A percentile compares a stretch with the other conserved stretches of the same genome.
Conservation (phyloP, 148 eudicot genomes). For the Cornus suecica region DNA sequence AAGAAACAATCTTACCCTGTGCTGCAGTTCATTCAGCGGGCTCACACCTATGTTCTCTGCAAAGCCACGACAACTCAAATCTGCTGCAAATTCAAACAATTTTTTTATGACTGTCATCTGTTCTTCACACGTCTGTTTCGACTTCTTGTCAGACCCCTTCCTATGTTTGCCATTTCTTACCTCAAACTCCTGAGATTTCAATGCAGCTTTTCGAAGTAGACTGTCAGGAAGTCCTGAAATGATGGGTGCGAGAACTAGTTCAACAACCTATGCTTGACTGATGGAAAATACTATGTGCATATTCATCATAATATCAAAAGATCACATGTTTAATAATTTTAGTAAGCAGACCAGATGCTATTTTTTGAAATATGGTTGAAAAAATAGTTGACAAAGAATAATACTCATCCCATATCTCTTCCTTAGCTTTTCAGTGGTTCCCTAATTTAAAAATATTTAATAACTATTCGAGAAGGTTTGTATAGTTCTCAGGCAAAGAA, state of each 20-base stretch:
- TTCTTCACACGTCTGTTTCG: background rate
- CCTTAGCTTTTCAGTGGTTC: too few species aligned
- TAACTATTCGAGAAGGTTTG: background rate
- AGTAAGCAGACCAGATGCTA: background rate
- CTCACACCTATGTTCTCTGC: background rate
- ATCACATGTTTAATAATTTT: background rate
- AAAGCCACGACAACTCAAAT: background rate
- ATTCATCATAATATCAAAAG: background rate
- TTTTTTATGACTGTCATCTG: background rate
- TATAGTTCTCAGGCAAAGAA: background rate
- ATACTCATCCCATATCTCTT: background rate
- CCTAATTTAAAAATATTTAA: slow-evolving; percentile 11
- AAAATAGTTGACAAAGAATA: background rate
- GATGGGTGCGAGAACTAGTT: slow-evolving; percentile 6
- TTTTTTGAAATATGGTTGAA: background rate
- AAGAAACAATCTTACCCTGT: slow-evolving; percentile 52
- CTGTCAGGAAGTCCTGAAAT: slow-evolving; percentile 79
- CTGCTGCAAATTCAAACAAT: background rate
- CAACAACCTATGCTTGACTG: background rate
- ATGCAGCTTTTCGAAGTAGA: slow-evolving; percentile 66
- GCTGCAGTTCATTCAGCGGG: slow-evolving; percentile 55
- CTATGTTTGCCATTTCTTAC: slow-evolving; percentile 47
- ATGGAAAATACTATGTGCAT: background rate
- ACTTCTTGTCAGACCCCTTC: slow-evolving; percentile 8
- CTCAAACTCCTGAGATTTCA: slow-evolving; percentile 86